Percentiles rank a stretch among this genome's conserved stretches.
phyloP scores from a whole-genome alignment of 2,329 filamentous ascomycete species.

The Aspergillus fischeri region DNA sequence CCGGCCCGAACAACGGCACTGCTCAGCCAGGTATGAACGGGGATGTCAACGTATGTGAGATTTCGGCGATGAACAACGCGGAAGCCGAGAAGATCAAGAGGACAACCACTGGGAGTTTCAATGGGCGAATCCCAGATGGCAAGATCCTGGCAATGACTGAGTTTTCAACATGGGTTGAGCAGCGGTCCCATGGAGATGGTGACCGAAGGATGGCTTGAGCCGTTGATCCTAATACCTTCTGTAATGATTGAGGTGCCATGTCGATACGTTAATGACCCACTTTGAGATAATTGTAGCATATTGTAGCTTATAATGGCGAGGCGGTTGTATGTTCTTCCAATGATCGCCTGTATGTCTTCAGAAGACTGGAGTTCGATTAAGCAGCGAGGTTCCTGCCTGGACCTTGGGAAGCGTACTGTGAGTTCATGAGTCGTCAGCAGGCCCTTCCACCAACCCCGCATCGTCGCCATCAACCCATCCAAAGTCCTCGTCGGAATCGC shows the following conservation, averaged over 20 bases:
- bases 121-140: constrained; percentile 9
- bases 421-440: background rate
- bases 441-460: constrained; percentile 7
- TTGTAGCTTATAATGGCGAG: background rate
- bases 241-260: background rate
- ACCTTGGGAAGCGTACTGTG: background rate
- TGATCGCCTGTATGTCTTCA: background rate
- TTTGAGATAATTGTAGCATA: background rate
- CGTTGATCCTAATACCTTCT: background rate
- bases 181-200: constrained; percentile 2
- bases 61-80: background rate
- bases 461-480: constrained; percentile 25
- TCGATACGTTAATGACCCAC: background rate
- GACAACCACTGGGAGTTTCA: background rate
- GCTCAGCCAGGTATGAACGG: constrained; percentile 1
- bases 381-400: background rate
- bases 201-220: background rate
- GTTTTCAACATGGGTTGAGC: constrained; percentile 20
- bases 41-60: background rate
- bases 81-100: background rate
- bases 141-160: constrained; percentile 21
- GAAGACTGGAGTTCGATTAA: too few species aligned
- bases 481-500: constrained; percentile 29
- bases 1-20: constrained; percentile 5
- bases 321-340: background rate